These are phyloP conservation scores for Tricholoma terreum DNA, from an alignment of 768 basidiomycete species.

Conservation along the genomic window DNA sequence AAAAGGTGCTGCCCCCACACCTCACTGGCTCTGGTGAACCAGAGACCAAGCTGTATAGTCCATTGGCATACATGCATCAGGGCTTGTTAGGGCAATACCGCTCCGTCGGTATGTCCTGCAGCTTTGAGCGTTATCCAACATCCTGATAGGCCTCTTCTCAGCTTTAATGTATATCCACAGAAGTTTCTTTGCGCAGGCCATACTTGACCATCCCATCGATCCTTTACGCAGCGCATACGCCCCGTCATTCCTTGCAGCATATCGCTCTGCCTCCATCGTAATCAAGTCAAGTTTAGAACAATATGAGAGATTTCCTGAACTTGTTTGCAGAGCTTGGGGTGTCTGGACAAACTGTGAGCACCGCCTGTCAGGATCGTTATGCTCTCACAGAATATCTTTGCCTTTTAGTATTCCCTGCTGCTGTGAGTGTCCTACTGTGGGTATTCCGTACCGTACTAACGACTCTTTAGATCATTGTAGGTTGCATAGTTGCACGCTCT, in stretches of 20 bases:
- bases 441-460: background rate
- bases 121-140: background rate
- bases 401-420: background rate
- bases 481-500: conserved; percentile 60
- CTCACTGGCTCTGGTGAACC: conserved; percentile 46
- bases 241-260: conserved; percentile 70
- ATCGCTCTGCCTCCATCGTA: conserved; percentile 66
- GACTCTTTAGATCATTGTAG: conserved; percentile 54
- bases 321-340: conserved; percentile 62
- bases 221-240: conserved; percentile 70
- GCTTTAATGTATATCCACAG: conserved; percentile 66
- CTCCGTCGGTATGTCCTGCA: conserved; percentile 43
- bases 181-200: conserved; percentile 69
- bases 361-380: no score
- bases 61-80: conserved; percentile 49
- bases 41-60: conserved; percentile 49
- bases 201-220: conserved; percentile 64
- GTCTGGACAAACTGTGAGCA: conserved; percentile 57
- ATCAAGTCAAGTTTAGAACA: conserved; percentile 53
- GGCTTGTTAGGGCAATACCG: conserved; percentile 55
- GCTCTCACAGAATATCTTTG: no score
- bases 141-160: conserved; percentile 13
- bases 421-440: background rate
- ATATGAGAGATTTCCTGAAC: conserved; percentile 55
- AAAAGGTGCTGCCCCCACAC: conserved; percentile 55